phyloP scores from a whole-genome alignment of 352 stramenopile species.

The Albugo candida region DNA sequence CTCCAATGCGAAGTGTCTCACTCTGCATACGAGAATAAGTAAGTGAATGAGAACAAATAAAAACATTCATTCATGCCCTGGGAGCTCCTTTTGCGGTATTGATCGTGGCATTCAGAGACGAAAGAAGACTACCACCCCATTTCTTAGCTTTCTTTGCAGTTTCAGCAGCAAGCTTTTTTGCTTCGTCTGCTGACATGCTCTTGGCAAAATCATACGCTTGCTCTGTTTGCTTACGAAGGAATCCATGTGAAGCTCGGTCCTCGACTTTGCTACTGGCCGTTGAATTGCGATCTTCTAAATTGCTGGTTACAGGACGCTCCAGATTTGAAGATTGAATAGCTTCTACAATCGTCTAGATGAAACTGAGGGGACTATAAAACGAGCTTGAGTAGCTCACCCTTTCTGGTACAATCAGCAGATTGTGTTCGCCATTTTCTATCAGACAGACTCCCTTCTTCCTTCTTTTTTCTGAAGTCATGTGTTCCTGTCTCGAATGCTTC shows the following conservation, averaged over 20 bases:
- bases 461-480: too few species aligned
- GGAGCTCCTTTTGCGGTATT: constrained; percentile 30
- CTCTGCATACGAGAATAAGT: constrained; percentile 11
- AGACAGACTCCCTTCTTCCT: too few species aligned
- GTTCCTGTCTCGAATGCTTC: too few species aligned
- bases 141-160: constrained; percentile 80
- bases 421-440: constrained; percentile 5
- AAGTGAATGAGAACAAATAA: not conserved
- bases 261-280: constrained; percentile 18
- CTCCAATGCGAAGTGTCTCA: constrained; percentile 59
- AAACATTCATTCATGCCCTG: not conserved
- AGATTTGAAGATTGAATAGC: not conserved
- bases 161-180: constrained; percentile 57
- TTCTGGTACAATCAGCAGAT: constrained; percentile 20
- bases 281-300: constrained; percentile 10
- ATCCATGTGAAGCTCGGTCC: constrained; percentile 30
- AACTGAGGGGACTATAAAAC: not conserved
- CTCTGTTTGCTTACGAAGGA: constrained; percentile 66
- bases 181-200: constrained; percentile 75
- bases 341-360: not conserved
- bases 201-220: constrained; percentile 77
- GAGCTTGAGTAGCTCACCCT: constrained; percentile 1
- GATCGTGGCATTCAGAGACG: constrained; percentile 56
- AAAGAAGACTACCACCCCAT: constrained; percentile 63
- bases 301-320: not conserved